A percentile compares a stretch with the other conserved stretches of the same genome.
phyloP scores from a whole-genome alignment of 2,329 filamentous ascomycete genomes.

The Colletotrichum navitas region DNA sequence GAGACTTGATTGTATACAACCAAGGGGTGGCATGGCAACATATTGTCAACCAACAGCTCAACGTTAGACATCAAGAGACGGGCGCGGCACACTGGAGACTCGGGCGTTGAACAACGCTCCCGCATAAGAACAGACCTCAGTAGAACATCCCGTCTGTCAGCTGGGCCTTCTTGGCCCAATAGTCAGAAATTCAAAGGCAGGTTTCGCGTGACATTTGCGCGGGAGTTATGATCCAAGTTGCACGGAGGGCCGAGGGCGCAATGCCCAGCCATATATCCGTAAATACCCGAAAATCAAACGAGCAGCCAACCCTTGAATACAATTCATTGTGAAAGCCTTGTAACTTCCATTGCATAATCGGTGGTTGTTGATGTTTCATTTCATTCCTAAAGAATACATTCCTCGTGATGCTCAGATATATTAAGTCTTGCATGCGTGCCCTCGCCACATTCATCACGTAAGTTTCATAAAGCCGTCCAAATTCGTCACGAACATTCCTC shows the following conservation, averaged over 20 bases:
- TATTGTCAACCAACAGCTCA: not conserved
- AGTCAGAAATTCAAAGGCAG: not conserved
- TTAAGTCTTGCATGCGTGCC: not conserved
- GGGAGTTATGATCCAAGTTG: not conserved
- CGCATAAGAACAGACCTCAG: not conserved
- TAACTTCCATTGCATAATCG: too few relatives aligned
- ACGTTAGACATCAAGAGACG: not conserved
- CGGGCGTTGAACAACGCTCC: not conserved
- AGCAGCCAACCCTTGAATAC: not conserved
- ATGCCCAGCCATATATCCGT: not conserved
- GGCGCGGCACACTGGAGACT: not conserved
- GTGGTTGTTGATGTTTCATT: not conserved
- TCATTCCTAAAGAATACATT: not conserved
- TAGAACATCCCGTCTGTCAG: not conserved
- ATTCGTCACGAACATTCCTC: not conserved
- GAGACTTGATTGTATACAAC: too few relatives aligned
- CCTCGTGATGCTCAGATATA: not conserved
- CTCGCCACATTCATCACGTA: not conserved
- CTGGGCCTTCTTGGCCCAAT: too few relatives aligned
- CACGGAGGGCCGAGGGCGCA: not conserved
- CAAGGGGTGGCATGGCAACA: not conserved
- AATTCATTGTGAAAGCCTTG: too few relatives aligned
- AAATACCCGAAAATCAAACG: not conserved
- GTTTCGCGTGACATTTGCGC: not conserved
- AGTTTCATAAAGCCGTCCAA: slow-evolving; percentile 8